Base-by-base conservation (phyloP, 2,329 filamentous ascomycete genomes). In the Fusarium oligoseptatum region DNA sequence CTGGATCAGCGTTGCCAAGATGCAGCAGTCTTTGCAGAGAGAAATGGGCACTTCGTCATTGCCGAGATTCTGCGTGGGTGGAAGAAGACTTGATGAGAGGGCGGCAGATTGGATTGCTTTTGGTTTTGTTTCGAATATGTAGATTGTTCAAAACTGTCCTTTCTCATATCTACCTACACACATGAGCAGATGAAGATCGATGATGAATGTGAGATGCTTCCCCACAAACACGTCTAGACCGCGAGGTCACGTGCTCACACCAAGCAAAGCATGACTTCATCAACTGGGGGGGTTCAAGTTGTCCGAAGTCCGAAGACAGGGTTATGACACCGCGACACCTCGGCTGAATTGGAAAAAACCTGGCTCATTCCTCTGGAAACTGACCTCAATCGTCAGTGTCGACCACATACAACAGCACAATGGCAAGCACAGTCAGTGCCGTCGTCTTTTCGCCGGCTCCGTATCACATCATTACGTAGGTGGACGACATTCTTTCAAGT, bases 381-480 rank as follows among this genome's bases (percentile, higher is more conserved):
- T 32, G 15, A 39, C 37, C 36, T 61, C 61, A 61, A 66, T 66
- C 41, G 15, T 50, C 57, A 61, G 29, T 58, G 34, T 55, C 39
- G 55, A 22, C 48, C 14, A 60, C 37, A 22, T 17, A 60, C 37
- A 50, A 8, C 37, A 85, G 10, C 37, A 85, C 77, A 64, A 90
- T 89, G 88, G 77, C 83, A 12, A 82, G 79, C 66, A 87, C 89
- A 22, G 83, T 89, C 17, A 82, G 79, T 57, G 87, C 88, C 29
- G 83, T 89, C 17, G 82, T 94, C 67, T 88, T 89, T 68, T 91
- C 91, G 24, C 88, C 89, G 57, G 92, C 90, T 56, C 92, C 93
- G 15, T 96, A 95, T 83, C 94, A 96, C 82, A 89, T 96, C 70
- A 85, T 95, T 71, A 91, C 91, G 92, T 94, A 87, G 72, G 77